Evolutionary conservation across 257 asterid genomes (phyloP), one percentile per base, ranked within the genome.

Genomic region (Penstemon barbatus): DNA sequence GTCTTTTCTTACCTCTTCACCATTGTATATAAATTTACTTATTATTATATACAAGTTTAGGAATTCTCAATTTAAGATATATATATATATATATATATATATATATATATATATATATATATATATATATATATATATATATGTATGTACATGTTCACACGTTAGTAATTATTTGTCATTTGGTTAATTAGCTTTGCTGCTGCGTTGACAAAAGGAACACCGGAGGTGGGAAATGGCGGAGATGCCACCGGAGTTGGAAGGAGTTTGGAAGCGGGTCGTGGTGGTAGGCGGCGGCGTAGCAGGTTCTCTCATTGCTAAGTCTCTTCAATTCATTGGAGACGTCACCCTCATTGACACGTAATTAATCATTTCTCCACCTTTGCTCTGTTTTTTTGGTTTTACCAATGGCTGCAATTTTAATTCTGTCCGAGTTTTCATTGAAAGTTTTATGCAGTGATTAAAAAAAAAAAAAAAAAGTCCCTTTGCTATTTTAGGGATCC

Each of bases 261-360:
- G 88, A n/a, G 88, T 84, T 15, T 85, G 96, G 87, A 89, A 85
- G 83, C 81, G 89, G 71, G 93, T 89, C 80, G 96, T 84, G 82
- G 91, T 91, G 57, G 80, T 91, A 4, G 96, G 97, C 55, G 96
- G 97, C 11, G 97, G 97, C 76, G 91, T 91, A 0, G 96, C 94
- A 0, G 97, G 96, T 38, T 82, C 97, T 18, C 81, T 91, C 59
- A 51, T 91, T 75, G 95, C 95, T 4, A 91, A 84, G 75, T 75
- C 91, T 54, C 95, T 91, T 75, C 97, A 91, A 64, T 91, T 89
- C 68, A 79, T 63, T 54, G 96, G 87, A 50, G 96, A 91, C 69
- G 80, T 91, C 46, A 88, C 96, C 73, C 90, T 91, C 63, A 77
- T 91, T 77, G 97, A 91, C 56, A 87, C 85, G 97, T 91, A 86